Evolutionary conservation across 2,329 filamentous ascomycete genomes (phyloP).

Genomic region (Aspergillus tamarii): DNA sequence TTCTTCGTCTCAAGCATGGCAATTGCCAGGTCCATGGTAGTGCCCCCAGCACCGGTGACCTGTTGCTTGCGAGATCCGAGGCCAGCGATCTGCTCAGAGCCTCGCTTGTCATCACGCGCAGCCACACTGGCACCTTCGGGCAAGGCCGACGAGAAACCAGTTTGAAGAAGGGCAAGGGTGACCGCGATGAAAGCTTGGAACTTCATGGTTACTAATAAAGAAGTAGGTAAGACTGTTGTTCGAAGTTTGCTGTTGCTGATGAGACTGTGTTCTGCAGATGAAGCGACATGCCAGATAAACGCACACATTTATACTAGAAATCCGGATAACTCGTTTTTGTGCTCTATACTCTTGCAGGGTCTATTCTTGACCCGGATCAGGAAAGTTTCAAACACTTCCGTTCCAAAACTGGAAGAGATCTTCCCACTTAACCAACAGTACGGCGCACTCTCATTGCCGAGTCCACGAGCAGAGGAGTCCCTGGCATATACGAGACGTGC

Average conservation of each 20-base stretch:
- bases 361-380: background rate
- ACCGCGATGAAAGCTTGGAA: background rate
- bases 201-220: background rate
- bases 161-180: background rate
- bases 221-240: background rate
- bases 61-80: conserved; percentile 28
- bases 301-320: background rate
- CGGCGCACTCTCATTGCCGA: background rate
- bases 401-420: background rate
- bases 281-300: no score
- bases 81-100: conserved; percentile 20
- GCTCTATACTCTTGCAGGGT: background rate
- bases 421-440: background rate
- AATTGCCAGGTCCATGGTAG: conserved; percentile 29
- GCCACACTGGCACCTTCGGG: background rate
- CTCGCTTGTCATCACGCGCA: conserved; percentile 19
- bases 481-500: background rate
- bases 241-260: background rate
- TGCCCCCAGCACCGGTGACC: conserved; percentile 24
- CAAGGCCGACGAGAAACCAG: background rate
- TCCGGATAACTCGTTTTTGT: background rate
- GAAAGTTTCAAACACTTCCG: background rate
- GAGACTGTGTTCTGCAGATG: no score
- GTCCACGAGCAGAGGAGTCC: background rate
- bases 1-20: conserved; percentile 30